Conservation (phyloP, 164 flowering plant genomes). For the Tinospora cordifolia region DNA sequence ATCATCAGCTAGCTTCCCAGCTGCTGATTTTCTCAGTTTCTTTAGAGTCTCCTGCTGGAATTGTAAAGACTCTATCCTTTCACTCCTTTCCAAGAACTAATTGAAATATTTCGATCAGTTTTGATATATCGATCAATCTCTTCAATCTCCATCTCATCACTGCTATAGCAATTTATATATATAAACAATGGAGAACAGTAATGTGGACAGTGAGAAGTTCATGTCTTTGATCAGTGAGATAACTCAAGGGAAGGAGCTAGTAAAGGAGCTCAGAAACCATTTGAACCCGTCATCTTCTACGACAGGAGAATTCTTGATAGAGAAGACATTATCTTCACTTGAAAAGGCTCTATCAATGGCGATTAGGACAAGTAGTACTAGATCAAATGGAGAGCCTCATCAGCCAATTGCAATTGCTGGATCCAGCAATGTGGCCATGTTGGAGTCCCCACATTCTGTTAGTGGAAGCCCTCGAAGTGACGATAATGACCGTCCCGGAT, state of each 20-base stretch:
- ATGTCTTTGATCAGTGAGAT: conserved; percentile 45
- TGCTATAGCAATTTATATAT: neutral
- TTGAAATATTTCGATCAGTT: neutral
- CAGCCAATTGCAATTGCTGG: neutral
- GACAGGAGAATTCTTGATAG: conserved; percentile 23
- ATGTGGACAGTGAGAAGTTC: conserved; percentile 25
- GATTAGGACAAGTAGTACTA: neutral
- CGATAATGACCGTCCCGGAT: conserved; percentile 29
- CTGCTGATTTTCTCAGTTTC: neutral
- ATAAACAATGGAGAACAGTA: conserved; percentile 24
- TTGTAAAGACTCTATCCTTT: too few species aligned
- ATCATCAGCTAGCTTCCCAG: neutral
- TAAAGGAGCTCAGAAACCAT: conserved; percentile 39
- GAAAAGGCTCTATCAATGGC: conserved; percentile 40
- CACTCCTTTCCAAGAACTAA: neutral
- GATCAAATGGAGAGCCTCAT: neutral
- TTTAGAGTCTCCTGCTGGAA: too few species aligned
- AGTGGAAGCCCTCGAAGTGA: conserved; percentile 36
- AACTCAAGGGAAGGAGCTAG: conserved; percentile 38
- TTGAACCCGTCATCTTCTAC: conserved; percentile 29
- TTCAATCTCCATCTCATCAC: neutral
- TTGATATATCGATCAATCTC: neutral
- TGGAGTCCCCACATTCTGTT: conserved; percentile 35
- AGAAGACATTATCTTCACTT: conserved; percentile 35
- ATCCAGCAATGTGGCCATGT: neutral